Percentiles rank a stretch among this genome's conserved stretches.
Conservation (phyloP, 805 yeast genomes). For the Nakazawaea siamensis region DNA sequence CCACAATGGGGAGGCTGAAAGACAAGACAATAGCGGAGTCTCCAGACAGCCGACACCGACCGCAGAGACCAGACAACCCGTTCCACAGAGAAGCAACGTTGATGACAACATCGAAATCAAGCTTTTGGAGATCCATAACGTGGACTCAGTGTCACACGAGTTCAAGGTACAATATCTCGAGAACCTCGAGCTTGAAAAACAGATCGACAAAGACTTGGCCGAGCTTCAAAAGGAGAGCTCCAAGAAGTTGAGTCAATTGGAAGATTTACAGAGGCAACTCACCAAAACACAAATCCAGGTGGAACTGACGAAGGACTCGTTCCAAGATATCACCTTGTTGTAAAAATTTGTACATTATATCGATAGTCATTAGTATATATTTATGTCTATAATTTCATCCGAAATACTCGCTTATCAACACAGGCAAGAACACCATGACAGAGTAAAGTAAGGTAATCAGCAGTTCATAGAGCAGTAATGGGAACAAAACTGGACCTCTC, state of each 20-base stretch:
- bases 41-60: no score
- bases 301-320: constrained; percentile 24
- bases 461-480: constrained; percentile 63
- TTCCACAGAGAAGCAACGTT: no score
- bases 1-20: background rate
- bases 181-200: constrained; percentile 13
- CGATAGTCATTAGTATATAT: background rate
- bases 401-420: constrained; percentile 30
- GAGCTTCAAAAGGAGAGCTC: constrained; percentile 15
- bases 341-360: background rate
- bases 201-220: constrained; percentile 17
- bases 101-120: background rate
- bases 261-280: constrained; percentile 18
- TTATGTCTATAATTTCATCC: constrained; percentile 1
- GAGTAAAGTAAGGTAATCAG: constrained; percentile 68
- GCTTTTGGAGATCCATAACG: constrained; percentile 6
- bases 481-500: constrained; percentile 60
- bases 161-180: constrained; percentile 1
- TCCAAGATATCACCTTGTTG: constrained; percentile 7
- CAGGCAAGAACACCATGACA: constrained; percentile 71
- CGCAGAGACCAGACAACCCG: no score
- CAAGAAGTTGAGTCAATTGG: constrained; percentile 19
- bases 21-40: background rate
- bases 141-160: background rate
- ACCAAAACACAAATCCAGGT: constrained; percentile 25